A percentile compares a stretch with the other conserved stretches of the same genome.
These are phyloP conservation scores for Tephrocybe sp. DNA, from an alignment of 768 basidiomycete species.

Conservation along the genomic window DNA sequence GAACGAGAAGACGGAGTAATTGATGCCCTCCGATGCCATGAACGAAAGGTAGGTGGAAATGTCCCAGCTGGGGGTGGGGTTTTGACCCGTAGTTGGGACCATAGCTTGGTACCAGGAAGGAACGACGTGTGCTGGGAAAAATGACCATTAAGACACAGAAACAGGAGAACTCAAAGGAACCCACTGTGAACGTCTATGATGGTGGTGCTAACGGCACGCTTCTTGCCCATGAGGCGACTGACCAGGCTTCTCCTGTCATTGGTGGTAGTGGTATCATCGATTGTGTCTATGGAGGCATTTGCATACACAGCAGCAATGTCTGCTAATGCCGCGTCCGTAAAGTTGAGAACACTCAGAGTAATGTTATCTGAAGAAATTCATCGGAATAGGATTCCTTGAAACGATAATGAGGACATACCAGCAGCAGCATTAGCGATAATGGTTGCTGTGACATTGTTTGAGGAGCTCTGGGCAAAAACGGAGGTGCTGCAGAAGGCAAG, in stretches of 20 bases:
- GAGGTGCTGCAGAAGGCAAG: constrained; percentile 11
- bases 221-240: constrained; percentile 3
- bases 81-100: constrained; percentile 25
- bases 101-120: constrained; percentile 30
- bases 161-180: not conserved
- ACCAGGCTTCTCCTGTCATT: constrained; percentile 5
- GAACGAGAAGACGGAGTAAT: constrained; percentile 27
- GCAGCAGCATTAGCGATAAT: constrained; percentile 26
- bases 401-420: constrained; percentile 16
- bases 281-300: not conserved
- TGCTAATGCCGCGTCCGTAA: constrained; percentile 19
- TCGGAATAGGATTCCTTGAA: not conserved
- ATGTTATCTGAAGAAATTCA: constrained; percentile 23
- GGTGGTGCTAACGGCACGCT: constrained; percentile 15
- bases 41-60: constrained; percentile 24
- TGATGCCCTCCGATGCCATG: constrained; percentile 30
- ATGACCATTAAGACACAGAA: not conserved
- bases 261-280: constrained; percentile 2
- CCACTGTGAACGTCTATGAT: constrained; percentile 30
- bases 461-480: constrained; percentile 15
- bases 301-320: constrained; percentile 23
- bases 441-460: constrained; percentile 18
- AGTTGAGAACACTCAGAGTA: constrained; percentile 25
- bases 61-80: constrained; percentile 30
- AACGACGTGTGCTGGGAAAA: constrained; percentile 24